Evolutionary conservation across 163 green algal species (phyloP).

Genomic region (Prototheca stagnorum): DNA sequence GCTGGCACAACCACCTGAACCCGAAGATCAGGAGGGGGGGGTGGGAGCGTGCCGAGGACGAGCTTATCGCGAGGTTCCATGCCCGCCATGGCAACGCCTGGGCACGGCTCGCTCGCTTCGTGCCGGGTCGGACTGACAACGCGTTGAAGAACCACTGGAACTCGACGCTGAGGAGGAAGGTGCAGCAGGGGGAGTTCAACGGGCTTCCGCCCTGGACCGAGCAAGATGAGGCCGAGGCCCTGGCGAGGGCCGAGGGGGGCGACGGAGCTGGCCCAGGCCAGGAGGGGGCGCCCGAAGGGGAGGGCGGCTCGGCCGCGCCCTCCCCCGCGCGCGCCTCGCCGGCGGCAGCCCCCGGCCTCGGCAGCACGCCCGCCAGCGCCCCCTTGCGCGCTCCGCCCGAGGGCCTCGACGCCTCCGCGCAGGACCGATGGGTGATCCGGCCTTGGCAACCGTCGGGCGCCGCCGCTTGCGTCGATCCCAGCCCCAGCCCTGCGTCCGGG

Average conservation of each 20-base stretch:
- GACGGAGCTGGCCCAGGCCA: not conserved
- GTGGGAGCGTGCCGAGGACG: conserved; percentile 53
- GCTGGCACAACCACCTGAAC: conserved; percentile 81
- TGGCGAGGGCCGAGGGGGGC: not conserved
- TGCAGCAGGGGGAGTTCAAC: conserved; percentile 13
- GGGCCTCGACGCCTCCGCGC: too few species aligned
- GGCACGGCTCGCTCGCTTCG: conserved; percentile 47
- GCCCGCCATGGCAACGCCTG: conserved; percentile 41
- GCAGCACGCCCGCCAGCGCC: too few species aligned
- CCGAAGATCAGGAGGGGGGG: conserved; percentile 48
- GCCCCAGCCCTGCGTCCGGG: too few species aligned
- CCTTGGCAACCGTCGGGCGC: too few species aligned
- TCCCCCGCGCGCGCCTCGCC: too few species aligned
- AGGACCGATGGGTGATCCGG: too few species aligned
- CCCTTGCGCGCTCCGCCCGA: too few species aligned
- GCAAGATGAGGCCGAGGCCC: not conserved
- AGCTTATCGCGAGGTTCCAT: conserved; percentile 42
- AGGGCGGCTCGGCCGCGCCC: too few species aligned
- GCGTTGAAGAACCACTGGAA: conserved; percentile 82
- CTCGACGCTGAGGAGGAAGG: conserved; percentile 40
- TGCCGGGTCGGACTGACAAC: conserved; percentile 62
- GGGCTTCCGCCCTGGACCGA: conserved; percentile 6
- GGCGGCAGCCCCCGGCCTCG: too few species aligned
- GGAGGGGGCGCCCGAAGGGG: too few species aligned
- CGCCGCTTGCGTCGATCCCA: too few species aligned